Evolutionary conservation across 2,329 filamentous ascomycete species (phyloP).

Genomic region (Samsoniella hepiali): DNA sequence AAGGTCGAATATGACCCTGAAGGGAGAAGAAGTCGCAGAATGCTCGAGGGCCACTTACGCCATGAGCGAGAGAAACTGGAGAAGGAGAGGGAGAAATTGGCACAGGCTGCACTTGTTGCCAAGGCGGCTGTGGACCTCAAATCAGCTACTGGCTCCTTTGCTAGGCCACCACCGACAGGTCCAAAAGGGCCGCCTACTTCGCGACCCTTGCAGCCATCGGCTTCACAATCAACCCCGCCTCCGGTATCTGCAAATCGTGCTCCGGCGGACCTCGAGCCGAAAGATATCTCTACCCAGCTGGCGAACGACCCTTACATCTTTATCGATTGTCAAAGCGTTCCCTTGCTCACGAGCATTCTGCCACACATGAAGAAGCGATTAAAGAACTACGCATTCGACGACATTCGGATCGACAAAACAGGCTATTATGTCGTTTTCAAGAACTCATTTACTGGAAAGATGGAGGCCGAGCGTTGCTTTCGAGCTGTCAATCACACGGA

Average conservation of each 20-base stretch:
- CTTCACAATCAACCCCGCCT: slow-evolving; percentile 39
- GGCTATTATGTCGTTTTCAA: slow-evolving; percentile 94
- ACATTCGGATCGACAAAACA: slow-evolving; percentile 76
- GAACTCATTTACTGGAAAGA: slow-evolving; percentile 69
- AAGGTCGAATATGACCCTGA: slow-evolving; percentile 87
- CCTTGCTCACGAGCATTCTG: slow-evolving; percentile 79
- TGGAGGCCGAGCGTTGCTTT: slow-evolving; percentile 79
- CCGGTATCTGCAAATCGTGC: slow-evolving; percentile 25
- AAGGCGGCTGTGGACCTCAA: slow-evolving; percentile 40
- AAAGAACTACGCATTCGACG: slow-evolving; percentile 76
- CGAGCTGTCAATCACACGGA: slow-evolving; percentile 73
- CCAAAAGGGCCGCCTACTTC: slow-evolving; percentile 70
- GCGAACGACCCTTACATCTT: slow-evolving; percentile 85
- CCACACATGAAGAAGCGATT: slow-evolving; percentile 87
- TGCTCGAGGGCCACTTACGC: slow-evolving; percentile 72
- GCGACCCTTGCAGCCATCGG: slow-evolving; percentile 35
- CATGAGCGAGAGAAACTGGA: slow-evolving; percentile 62
- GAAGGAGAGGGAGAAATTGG: slow-evolving; percentile 32
- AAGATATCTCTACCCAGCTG: slow-evolving; percentile 65
- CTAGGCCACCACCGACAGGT: slow-evolving; percentile 69
- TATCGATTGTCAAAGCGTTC: slow-evolving; percentile 81
- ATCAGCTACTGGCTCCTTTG: slow-evolving; percentile 29
- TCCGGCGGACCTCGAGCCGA: slow-evolving; percentile 58
- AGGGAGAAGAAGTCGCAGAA: slow-evolving; percentile 73
- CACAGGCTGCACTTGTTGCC: slow-evolving; percentile 29